A percentile compares a stretch with the other conserved stretches of the same genome.
These are phyloP conservation scores for Nannochloropsis salina DNA, from an alignment of 108 stramenopile species.

Conservation along the genomic window DNA sequence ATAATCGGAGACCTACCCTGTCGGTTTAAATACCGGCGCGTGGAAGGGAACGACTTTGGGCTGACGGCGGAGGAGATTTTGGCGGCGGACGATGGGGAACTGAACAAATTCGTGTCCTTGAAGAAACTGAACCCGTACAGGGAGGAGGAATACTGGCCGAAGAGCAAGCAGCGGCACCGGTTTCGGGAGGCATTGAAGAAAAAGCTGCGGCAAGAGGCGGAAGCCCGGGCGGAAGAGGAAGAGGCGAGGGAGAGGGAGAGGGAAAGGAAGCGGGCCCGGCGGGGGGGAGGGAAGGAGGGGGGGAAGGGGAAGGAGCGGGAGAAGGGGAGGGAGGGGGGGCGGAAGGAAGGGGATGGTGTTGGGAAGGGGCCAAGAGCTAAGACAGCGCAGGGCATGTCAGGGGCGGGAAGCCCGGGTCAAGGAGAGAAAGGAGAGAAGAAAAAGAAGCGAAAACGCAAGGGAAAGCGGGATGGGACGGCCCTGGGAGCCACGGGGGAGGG, in stretches of 20 bases:
- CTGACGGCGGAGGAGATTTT: constrained; percentile 87
- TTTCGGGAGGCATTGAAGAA: constrained; percentile 37
- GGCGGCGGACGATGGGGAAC: constrained; percentile 73
- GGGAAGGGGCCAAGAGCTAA: constrained; percentile 30
- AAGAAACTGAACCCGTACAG: constrained; percentile 93
- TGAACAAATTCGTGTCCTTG: constrained; percentile 88
- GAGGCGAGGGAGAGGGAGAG: constrained; percentile 15
- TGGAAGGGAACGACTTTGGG: constrained; percentile 81
- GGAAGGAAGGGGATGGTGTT: constrained; percentile 14
- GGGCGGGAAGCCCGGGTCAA: neutral
- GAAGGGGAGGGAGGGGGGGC: neutral
- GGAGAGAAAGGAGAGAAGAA: neutral
- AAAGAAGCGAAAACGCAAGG: constrained; percentile 21
- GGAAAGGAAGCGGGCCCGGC: neutral
- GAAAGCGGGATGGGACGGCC: constrained; percentile 19
- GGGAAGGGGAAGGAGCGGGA: neutral
- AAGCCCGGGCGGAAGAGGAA: constrained; percentile 18
- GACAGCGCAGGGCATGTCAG: constrained; percentile 24
- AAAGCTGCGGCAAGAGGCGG: constrained; percentile 24
- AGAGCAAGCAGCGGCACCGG: constrained; percentile 37
- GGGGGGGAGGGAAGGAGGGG: too few relatives aligned
- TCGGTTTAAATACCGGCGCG: constrained; percentile 94
- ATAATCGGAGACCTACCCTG: constrained; percentile 84
- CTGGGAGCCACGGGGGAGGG: constrained; percentile 8
- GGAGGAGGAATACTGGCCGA: constrained; percentile 59